These are phyloP conservation scores for Solanum hybrid DNA, from an alignment of 305 asterid species.

Conservation along the genomic window DNA sequence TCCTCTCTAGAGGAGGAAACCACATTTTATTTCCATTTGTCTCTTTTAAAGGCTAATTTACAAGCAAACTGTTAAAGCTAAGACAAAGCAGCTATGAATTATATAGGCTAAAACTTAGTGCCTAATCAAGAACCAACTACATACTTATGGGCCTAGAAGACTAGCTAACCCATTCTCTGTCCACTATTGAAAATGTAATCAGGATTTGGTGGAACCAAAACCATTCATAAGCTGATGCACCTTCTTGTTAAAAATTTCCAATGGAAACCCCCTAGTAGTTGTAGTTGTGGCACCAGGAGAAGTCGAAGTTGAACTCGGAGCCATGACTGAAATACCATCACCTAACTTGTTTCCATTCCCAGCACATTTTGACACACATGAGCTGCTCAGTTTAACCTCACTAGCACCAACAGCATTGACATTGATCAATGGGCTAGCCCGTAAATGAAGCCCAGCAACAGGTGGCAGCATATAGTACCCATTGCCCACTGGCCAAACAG, in stretches of 20 bases:
- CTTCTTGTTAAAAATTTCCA: conserved; percentile 40
- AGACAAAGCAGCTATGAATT: too few relatives aligned
- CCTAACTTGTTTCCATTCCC: conserved; percentile 17
- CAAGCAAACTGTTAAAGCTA: too few relatives aligned
- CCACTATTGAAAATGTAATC: background rate
- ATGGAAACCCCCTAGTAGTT: conserved; percentile 19
- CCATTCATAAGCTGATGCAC: conserved; percentile 72
- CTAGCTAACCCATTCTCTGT: background rate
- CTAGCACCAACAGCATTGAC: conserved; percentile 5
- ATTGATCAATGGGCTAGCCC: conserved; percentile 61
- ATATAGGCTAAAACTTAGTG: background rate
- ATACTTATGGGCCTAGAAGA: conserved; percentile 3
- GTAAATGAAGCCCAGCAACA: conserved; percentile 35
- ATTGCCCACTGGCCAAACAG: conserved; percentile 32
- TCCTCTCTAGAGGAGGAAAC: background rate
- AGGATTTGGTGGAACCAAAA: conserved; percentile 25
- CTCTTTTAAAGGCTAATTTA: too few relatives aligned
- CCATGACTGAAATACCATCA: background rate
- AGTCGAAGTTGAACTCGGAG: background rate
- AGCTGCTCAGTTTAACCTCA: conserved; percentile 5
- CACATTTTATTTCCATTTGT: background rate
- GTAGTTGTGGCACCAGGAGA: background rate
- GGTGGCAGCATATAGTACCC: conserved; percentile 3
- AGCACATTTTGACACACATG: background rate
- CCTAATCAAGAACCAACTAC: background rate